Percentiles rank a stretch among this genome's conserved stretches.
These are phyloP conservation scores for Ogataea pini DNA, from an alignment of 805 yeast species.

Conservation along the genomic window DNA sequence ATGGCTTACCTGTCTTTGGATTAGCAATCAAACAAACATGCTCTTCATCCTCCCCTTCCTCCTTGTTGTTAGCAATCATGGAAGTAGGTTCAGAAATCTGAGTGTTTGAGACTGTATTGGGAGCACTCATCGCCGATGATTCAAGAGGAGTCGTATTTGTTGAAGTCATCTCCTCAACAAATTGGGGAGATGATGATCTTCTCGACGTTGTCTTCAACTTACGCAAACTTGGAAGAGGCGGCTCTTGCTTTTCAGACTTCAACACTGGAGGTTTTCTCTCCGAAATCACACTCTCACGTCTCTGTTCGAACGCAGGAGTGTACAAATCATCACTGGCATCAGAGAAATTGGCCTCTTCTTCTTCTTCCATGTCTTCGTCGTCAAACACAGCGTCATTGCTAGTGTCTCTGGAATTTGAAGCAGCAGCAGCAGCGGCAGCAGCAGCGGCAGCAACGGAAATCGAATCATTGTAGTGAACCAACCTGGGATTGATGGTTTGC, in stretches of 20 bases:
- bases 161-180: not conserved
- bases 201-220: conserved; percentile 18
- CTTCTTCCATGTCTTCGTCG: conserved; percentile 25
- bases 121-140: conserved; percentile 2
- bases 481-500: conserved; percentile 28
- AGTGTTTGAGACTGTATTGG: not conserved
- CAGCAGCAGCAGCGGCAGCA: not conserved
- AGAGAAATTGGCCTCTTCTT: conserved; percentile 23
- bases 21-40: conserved; percentile 62
- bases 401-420: conserved; percentile 3
- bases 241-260: conserved; percentile 19
- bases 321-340: conserved; percentile 31
- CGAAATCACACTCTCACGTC: conserved; percentile 28
- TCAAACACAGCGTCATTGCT: conserved; percentile 19
- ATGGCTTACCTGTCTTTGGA: conserved; percentile 61
- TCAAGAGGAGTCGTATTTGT: conserved; percentile 3
- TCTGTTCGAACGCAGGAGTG: conserved; percentile 33
- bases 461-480: conserved; percentile 22
- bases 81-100: not conserved
- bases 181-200: conserved; percentile 13
- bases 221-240: conserved; percentile 25
- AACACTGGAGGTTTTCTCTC: conserved; percentile 22
- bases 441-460: conserved; percentile 4
- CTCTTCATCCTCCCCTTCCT: conserved; percentile 28
- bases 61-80: not conserved